These are phyloP conservation scores for Picochlorum sp. DNA, from an alignment of 139 green algal species.

Conservation along the genomic window DNA sequence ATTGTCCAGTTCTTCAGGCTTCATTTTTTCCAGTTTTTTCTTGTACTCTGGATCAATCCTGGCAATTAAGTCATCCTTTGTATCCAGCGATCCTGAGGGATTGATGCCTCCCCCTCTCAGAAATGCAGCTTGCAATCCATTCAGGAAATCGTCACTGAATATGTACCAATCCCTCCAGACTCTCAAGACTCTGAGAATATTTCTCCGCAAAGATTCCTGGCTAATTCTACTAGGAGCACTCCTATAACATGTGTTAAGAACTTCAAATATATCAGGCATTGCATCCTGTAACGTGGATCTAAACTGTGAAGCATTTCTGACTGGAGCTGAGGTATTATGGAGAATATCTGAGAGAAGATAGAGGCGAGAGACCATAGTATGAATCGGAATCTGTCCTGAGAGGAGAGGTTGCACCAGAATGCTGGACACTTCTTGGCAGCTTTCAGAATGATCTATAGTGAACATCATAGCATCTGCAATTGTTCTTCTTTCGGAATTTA, in stretches of 20 bases:
- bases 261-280: conserved; percentile 78
- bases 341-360: conserved; percentile 90
- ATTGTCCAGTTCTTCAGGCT: conserved; percentile 49
- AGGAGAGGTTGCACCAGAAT: conserved; percentile 71
- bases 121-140: conserved; percentile 72
- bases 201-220: conserved; percentile 46
- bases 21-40: conserved; percentile 31
- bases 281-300: conserved; percentile 53
- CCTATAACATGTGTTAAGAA: conserved; percentile 36
- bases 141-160: conserved; percentile 80
- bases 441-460: conserved; percentile 80
- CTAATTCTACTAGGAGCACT: conserved; percentile 44
- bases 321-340: conserved; percentile 79
- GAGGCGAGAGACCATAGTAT: conserved; percentile 72
- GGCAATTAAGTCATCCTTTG: not conserved
- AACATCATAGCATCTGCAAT: conserved; percentile 85
- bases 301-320: conserved; percentile 81
- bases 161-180: conserved; percentile 77
- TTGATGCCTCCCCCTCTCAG: conserved; percentile 14
- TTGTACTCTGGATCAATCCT: not conserved
- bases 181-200: conserved; percentile 70
- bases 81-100: not conserved
- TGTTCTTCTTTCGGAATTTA: conserved; percentile 55
- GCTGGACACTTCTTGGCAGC: conserved; percentile 56
- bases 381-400: conserved; percentile 73